Conservation (phyloP, 495 filamentous ascomycete genomes). For the Saxophila tyrrhenica region DNA sequence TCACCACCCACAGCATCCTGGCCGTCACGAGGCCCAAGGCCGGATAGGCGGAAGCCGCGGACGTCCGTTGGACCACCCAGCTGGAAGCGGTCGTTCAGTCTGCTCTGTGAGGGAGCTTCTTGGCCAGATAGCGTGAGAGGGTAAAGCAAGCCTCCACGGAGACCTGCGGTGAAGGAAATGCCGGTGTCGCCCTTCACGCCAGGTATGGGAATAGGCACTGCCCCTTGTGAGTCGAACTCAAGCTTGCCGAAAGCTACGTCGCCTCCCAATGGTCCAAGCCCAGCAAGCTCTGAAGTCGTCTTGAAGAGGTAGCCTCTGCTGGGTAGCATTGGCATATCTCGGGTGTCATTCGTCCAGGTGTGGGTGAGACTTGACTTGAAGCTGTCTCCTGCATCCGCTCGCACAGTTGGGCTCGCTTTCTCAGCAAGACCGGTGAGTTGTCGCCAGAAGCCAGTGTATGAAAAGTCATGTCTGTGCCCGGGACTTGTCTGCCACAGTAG, state of each 20-base stretch:
- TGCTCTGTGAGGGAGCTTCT: slow-evolving; percentile 47
- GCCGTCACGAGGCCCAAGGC: slow-evolving; percentile 79
- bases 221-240: slow-evolving; percentile 68
- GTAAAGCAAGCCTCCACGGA: slow-evolving; percentile 53
- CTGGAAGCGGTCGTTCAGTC: slow-evolving; percentile 87
- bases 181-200: slow-evolving; percentile 58
- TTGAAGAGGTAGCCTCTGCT: slow-evolving; percentile 68
- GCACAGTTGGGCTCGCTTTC: slow-evolving; percentile 66
- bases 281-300: slow-evolving; percentile 68
- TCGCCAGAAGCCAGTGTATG: slow-evolving; percentile 73
- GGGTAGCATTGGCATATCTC: slow-evolving; percentile 75
- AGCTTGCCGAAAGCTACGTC: slow-evolving; percentile 86
- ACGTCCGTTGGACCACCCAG: slow-evolving; percentile 93
- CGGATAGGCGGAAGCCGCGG: slow-evolving; percentile 79
- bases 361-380: slow-evolving; percentile 79
- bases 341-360: slow-evolving; percentile 64
- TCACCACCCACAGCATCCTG: slow-evolving; percentile 81
- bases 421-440: slow-evolving; percentile 67
- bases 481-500: slow-evolving; percentile 55
- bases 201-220: slow-evolving; percentile 58
- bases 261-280: slow-evolving; percentile 70
- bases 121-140: slow-evolving; percentile 46
- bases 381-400: slow-evolving; percentile 78
- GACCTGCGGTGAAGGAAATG: slow-evolving; percentile 54
- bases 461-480: slow-evolving; percentile 58